Conservation (phyloP, 768 basidiomycete species). For the Mycena rosella region DNA sequence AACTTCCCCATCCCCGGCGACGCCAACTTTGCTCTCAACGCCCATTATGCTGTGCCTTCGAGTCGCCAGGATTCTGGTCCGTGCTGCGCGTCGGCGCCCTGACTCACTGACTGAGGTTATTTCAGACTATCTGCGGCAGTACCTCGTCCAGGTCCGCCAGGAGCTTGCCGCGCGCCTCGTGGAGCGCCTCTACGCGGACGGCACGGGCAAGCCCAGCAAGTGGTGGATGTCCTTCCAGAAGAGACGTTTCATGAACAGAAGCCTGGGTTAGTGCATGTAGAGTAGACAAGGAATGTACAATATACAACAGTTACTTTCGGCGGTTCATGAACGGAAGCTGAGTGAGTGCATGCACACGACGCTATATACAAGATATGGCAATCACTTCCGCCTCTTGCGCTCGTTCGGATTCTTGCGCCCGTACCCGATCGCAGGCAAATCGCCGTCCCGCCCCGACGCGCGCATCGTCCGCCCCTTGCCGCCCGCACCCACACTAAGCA, state of each 20-base stretch:
- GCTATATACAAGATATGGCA: too few relatives aligned
- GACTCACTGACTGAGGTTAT: conserved; percentile 28
- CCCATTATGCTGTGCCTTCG: conserved; percentile 87
- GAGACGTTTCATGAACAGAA: conserved; percentile 95
- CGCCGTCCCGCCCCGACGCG: conserved; percentile 66
- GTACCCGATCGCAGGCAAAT: conserved; percentile 87
- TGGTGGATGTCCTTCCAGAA: conserved; percentile 99
- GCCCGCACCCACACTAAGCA: conserved; percentile 73
- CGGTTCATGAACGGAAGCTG: too few relatives aligned
- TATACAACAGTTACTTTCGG: conserved; percentile 6
- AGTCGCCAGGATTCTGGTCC: conserved; percentile 86
- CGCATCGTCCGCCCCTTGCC: conserved; percentile 77
- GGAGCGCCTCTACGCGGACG: conserved; percentile 92
- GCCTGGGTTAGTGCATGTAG: conserved; percentile 71
- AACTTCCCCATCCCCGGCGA: conserved; percentile 96
- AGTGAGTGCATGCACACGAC: too few relatives aligned
- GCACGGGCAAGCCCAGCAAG: conserved; percentile 95
- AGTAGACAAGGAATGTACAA: conserved; percentile 33
- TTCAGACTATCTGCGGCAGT: conserved; percentile 89
- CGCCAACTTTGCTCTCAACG: conserved; percentile 92
- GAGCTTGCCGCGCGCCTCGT: conserved; percentile 90
- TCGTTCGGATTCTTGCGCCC: conserved; percentile 94
- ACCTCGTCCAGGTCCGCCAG: conserved; percentile 93
- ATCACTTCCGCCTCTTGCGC: conserved; percentile 69
- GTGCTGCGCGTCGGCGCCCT: conserved; percentile 21